Percentiles rank a stretch among this genome's conserved stretches.
These are phyloP conservation scores for Porphyra umbilicalis DNA, from an alignment of 31 red algal species.

Conservation along the genomic window DNA sequence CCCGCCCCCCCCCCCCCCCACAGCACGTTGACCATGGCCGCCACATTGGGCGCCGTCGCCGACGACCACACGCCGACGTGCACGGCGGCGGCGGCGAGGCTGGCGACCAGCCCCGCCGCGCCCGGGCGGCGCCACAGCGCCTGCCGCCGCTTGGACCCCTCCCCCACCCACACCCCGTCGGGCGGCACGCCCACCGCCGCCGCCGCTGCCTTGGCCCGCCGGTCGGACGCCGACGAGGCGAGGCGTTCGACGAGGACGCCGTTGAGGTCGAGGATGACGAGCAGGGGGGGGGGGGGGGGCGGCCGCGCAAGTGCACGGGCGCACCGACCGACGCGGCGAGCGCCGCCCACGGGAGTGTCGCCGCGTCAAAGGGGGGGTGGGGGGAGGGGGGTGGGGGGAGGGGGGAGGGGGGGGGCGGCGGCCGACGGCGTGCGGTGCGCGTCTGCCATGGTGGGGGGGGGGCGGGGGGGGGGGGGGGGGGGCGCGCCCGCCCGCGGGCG, in stretches of 20 bases:
- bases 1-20: background rate
- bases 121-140: background rate
- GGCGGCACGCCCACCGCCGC: background rate
- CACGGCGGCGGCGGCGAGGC: constrained; percentile 5
- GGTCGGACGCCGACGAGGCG: background rate
- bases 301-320: background rate
- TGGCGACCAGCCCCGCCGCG: background rate
- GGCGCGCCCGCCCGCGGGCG: no score
- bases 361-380: background rate
- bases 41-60: background rate
- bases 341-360: constrained; percentile 20
- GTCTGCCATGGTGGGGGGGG: no score
- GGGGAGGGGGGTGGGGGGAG: no score
- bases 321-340: constrained; percentile 28
- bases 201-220: background rate
- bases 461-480: no score
- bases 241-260: constrained; percentile 11
- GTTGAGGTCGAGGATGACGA: constrained; percentile 18
- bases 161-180: background rate
- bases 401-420: no score
- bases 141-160: background rate
- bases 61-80: background rate
- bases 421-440: no score
- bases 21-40: background rate
- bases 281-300: background rate